Evolutionary conservation across 75 land plant genomes (phyloP).

Genomic region (Chamaecyparis obtusa): DNA sequence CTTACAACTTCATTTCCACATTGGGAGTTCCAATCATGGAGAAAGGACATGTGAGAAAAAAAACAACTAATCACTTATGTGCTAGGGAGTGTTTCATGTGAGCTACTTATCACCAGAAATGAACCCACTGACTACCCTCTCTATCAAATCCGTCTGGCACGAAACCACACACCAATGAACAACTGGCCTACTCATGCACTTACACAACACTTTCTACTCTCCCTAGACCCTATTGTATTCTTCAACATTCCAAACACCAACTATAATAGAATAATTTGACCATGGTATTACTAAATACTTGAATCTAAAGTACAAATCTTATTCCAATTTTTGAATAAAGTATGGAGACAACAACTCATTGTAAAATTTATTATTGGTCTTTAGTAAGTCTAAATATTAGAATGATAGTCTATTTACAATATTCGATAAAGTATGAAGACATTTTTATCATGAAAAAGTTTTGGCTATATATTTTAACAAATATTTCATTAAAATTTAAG

Average conservation of each 20-base stretch:
- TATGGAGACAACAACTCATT: too few relatives aligned
- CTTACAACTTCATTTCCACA: neutral
- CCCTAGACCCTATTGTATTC: neutral
- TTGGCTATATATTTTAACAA: too few relatives aligned
- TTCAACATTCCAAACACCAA: neutral
- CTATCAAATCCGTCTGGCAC: constrained; percentile 5
- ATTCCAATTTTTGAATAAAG: too few relatives aligned
- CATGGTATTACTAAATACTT: too few relatives aligned
- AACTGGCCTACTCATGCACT: neutral
- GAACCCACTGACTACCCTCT: neutral
- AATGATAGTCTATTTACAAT: too few relatives aligned
- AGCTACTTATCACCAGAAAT: neutral
- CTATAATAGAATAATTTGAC: too few relatives aligned
- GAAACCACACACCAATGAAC: neutral
- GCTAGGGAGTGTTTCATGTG: neutral
- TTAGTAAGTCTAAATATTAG: too few relatives aligned
- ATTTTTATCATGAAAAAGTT: too few relatives aligned
- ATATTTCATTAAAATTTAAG: too few relatives aligned
- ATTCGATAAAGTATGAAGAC: too few relatives aligned
- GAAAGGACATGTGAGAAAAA: neutral
- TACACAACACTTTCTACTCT: neutral
- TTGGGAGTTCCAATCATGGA: neutral
- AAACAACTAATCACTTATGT: neutral
- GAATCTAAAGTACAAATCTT: too few relatives aligned
- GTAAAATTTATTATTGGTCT: too few relatives aligned